These are phyloP conservation scores for Yamadazyma endophytica DNA, from an alignment of 805 yeast species.

Conservation along the genomic window DNA sequence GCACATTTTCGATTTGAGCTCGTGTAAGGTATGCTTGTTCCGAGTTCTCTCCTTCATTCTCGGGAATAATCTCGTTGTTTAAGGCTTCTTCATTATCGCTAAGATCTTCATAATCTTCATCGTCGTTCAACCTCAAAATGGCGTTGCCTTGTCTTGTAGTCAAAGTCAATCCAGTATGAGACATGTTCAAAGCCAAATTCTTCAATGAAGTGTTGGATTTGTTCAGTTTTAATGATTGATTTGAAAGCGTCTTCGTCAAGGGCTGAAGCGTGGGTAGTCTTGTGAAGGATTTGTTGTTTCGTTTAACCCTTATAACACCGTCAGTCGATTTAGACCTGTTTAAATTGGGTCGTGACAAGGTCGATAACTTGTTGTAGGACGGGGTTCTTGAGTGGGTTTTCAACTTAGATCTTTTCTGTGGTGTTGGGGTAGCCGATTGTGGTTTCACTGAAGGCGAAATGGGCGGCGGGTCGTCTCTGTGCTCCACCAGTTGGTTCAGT, in stretches of 20 bases:
- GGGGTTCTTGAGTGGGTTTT: constrained; percentile 20
- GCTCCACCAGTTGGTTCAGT: too few species aligned
- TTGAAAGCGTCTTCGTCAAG: constrained; percentile 29
- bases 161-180: constrained; percentile 28
- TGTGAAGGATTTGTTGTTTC: constrained; percentile 35
- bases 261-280: constrained; percentile 35
- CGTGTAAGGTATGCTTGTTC: background rate
- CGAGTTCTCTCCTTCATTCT: background rate
- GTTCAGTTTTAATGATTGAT: constrained; percentile 25
- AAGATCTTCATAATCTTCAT: constrained; percentile 36
- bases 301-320: constrained; percentile 24
- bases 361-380: constrained; percentile 21
- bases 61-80: background rate
- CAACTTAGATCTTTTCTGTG: constrained; percentile 2
- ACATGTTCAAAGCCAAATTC: constrained; percentile 15
- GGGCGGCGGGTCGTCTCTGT: background rate
- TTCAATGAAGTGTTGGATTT: constrained; percentile 32
- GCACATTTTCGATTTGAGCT: constrained; percentile 4
- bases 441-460: too few species aligned
- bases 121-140: constrained; percentile 36
- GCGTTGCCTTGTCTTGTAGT: constrained; percentile 36
- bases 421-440: background rate
- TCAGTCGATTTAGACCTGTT: constrained; percentile 40
- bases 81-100: constrained; percentile 16
- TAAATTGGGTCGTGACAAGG: constrained; percentile 23